A percentile compares a stretch with the other conserved stretches of the same genome.
phyloP scores from a whole-genome alignment of 305 asterid species.

The Solanum chacoense region DNA sequence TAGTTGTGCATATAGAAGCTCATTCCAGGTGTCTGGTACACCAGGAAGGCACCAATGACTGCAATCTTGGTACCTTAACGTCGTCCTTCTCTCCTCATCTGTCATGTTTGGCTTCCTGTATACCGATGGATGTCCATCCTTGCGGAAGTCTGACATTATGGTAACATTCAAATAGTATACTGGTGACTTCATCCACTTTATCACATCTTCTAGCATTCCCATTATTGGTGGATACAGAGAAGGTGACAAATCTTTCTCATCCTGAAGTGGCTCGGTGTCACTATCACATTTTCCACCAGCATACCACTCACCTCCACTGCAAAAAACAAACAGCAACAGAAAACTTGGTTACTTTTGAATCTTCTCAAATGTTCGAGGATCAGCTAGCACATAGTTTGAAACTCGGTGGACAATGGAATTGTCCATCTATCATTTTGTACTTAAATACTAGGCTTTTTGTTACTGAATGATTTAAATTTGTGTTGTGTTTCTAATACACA shows the following conservation, averaged over 20 bases:
- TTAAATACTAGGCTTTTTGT: not conserved
- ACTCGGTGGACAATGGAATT: not conserved
- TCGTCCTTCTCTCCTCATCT: slow-evolving; percentile 28
- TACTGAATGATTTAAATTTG: not conserved
- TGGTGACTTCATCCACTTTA: slow-evolving; percentile 36
- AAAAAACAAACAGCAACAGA: not conserved
- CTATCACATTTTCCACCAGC: slow-evolving; percentile 57
- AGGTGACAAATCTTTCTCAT: slow-evolving; percentile 25
- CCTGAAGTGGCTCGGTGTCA: slow-evolving; percentile 52
- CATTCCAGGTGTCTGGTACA: slow-evolving; percentile 74
- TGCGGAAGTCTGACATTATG: slow-evolving; percentile 48
- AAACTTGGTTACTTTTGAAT: not conserved
- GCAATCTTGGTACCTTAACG: slow-evolving; percentile 45
- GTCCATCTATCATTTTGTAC: not conserved
- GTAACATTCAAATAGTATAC: slow-evolving; percentile 54
- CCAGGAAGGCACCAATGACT: slow-evolving; percentile 89
- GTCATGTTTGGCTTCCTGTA: slow-evolving; percentile 31
- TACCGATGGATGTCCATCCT: slow-evolving; percentile 71
- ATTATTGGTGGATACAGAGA: slow-evolving; percentile 33
- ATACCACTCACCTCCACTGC: slow-evolving; percentile 68
- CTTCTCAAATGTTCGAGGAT: not conserved
- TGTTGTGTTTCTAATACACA: not conserved
- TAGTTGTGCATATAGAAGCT: slow-evolving; percentile 44
- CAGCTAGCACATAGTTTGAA: not conserved
- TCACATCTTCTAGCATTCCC: slow-evolving; percentile 43